Percentiles rank a stretch among this genome's conserved stretches.
phyloP scores from a whole-genome alignment of 2,329 filamentous ascomycete species.

The Alternaria panax region DNA sequence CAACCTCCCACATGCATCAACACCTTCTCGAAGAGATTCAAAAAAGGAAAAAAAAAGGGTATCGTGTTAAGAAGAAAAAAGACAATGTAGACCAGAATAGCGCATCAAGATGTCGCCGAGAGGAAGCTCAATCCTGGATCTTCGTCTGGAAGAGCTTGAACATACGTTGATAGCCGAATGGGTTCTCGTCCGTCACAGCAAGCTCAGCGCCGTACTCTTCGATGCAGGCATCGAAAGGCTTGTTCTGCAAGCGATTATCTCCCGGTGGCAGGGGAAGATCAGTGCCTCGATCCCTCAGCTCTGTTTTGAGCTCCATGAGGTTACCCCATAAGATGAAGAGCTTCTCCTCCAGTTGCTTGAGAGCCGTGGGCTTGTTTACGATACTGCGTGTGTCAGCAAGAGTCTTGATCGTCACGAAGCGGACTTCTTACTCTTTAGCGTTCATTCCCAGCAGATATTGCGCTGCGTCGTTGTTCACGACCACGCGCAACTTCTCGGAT shows the following conservation, averaged over 20 bases:
- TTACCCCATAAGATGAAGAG: slow-evolving; percentile 87
- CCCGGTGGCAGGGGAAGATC: slow-evolving; percentile 35
- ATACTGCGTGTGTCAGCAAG: slow-evolving; percentile 59
- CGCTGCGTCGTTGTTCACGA: slow-evolving; percentile 66
- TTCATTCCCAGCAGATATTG: slow-evolving; percentile 64
- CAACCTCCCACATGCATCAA: neutral
- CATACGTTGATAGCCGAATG: slow-evolving; percentile 33
- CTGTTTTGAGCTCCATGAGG: slow-evolving; percentile 64
- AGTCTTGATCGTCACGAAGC: neutral
- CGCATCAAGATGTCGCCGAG: neutral
- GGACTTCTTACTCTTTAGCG: slow-evolving; percentile 59
- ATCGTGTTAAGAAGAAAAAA: neutral
- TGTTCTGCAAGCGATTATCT: slow-evolving; percentile 46
- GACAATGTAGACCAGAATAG: neutral
- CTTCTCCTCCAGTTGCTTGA: slow-evolving; percentile 69
- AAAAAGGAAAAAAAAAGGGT: neutral
- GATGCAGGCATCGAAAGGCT: slow-evolving; percentile 52
- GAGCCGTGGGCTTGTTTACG: slow-evolving; percentile 55
- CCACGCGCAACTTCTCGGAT: slow-evolving; percentile 64
- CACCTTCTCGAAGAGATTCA: neutral
- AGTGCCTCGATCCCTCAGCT: slow-evolving; percentile 60
- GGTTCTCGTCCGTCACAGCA: slow-evolving; percentile 16
- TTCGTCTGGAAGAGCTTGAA: slow-evolving; percentile 32
- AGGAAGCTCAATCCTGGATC: slow-evolving; percentile 18
- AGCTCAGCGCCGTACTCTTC: slow-evolving; percentile 37